A percentile compares a stretch with the other conserved stretches of the same genome.
These are phyloP conservation scores for Aspergillus floridensis DNA, from an alignment of 2,329 filamentous ascomycete species.

Conservation along the genomic window DNA sequence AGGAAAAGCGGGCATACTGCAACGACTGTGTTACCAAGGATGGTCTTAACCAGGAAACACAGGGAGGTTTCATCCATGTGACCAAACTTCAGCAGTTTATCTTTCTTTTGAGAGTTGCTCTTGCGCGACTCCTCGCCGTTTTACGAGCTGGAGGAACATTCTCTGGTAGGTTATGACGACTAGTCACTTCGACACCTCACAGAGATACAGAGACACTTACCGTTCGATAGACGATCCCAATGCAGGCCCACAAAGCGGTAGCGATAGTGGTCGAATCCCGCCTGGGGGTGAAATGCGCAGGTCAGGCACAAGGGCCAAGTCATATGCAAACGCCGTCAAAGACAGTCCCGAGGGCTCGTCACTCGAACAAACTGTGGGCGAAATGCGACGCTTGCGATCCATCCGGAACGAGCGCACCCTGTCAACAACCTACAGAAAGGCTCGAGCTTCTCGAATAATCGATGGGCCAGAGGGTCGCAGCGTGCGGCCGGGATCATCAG, in stretches of 20 bases:
- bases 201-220: not conserved
- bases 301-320: slow-evolving; percentile 70
- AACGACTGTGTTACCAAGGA: slow-evolving; percentile 56
- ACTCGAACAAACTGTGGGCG: slow-evolving; percentile 93
- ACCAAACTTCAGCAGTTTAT: slow-evolving; percentile 92
- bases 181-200: not conserved
- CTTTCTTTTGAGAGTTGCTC: slow-evolving; percentile 84
- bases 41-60: slow-evolving; percentile 54
- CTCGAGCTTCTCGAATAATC: slow-evolving; percentile 86
- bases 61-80: slow-evolving; percentile 67
- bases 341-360: slow-evolving; percentile 65
- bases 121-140: slow-evolving; percentile 84
- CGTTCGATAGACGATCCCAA: slow-evolving; percentile 63
- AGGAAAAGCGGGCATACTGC: slow-evolving; percentile 70
- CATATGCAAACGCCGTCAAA: slow-evolving; percentile 62
- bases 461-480: slow-evolving; percentile 73
- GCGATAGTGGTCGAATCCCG: slow-evolving; percentile 59
- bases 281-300: slow-evolving; percentile 52
- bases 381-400: slow-evolving; percentile 86
- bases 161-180: slow-evolving; percentile 49
- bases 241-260: slow-evolving; percentile 63
- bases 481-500: slow-evolving; percentile 69
- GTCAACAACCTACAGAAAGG: slow-evolving; percentile 87
- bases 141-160: slow-evolving; percentile 79
- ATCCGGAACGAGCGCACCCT: slow-evolving; percentile 92